Base-by-base conservation (phyloP, 441 rosid species). In the Geranium incanum region DNA sequence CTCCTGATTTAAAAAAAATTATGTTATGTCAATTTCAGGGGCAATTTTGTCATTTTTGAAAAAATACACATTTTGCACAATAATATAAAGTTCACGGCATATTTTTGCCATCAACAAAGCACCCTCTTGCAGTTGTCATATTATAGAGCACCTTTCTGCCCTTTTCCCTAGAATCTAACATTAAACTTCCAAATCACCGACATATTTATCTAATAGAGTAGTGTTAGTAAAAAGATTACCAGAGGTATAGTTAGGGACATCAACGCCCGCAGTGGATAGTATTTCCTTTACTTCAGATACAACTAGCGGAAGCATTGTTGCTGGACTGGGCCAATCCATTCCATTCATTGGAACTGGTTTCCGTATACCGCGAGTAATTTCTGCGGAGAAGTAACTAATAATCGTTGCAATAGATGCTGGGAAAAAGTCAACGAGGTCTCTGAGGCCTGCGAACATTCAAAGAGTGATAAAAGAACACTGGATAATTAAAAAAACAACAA, bases 251-350 rank as follows among this genome's bases (percentile, higher is more conserved):
- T 67, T 73, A 48, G 87, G 89, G 74, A 81, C 41, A 68, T 78
- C 43, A 78, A 86, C 85, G 2, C 93, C 91, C 38, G 78, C 91
- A 68, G 78, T 79, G 64, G 84, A 78, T 63, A 88, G 85, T 74
- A 85, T 76, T 76, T 81, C 84, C 71, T 82, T 84, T 71, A 88
- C 82, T 80, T 88, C 89, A 75, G 81, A 81, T 67, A 84, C 83
- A 70, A 88, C 65, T 39, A 80, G 75, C 4, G 83, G 70, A 74
- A 88, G 86, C 55, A 76, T 75, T 63, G 81, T 70, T 19, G 84
- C 78, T 62, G 91, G 93, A 83, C 91, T 88, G 37, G 91, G 93
- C 93, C 93, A 88, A 68, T 88, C 89, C 41, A 71, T 84, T 75
- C 93, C 91, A 77, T 88, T 88, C 91, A 88, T 88, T 11, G 84